These are phyloP conservation scores for Talaromyces amestolkiae DNA, from an alignment of 2,329 filamentous ascomycete species.

Conservation along the genomic window DNA sequence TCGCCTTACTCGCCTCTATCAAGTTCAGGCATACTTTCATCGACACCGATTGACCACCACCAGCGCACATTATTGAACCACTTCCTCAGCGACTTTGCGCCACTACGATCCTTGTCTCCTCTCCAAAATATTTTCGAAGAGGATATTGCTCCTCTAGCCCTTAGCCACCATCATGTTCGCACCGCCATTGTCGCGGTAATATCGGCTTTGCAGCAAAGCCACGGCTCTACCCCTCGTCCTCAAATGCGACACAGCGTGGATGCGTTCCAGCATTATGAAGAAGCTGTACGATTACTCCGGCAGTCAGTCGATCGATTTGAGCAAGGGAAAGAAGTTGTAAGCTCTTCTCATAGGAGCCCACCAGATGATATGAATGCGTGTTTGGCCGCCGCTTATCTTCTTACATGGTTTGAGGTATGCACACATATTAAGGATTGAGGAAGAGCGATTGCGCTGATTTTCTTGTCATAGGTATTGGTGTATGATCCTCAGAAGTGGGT, in stretches of 20 bases:
- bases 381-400: not conserved
- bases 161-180: constrained; percentile 2
- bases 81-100: constrained; percentile 6
- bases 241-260: not conserved
- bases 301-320: not conserved
- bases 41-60: not conserved
- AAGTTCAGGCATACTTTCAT: not conserved
- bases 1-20: not conserved
- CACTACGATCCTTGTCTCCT: not conserved
- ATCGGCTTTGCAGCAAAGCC: not conserved
- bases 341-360: not conserved
- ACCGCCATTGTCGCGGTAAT: constrained; percentile 1
- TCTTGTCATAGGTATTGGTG: not conserved
- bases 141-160: constrained; percentile 2
- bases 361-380: constrained; percentile 6
- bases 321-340: not conserved
- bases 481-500: constrained; percentile 10
- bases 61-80: not conserved
- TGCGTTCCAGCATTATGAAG: constrained; percentile 8
- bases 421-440: not conserved
- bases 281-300: constrained; percentile 3
- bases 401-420: constrained; percentile 10
- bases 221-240: not conserved
- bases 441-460: not conserved
- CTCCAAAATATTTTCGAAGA: constrained; percentile 8